Base-by-base conservation (phyloP, 257 asterid species). In the Knoxia roxburghii region DNA sequence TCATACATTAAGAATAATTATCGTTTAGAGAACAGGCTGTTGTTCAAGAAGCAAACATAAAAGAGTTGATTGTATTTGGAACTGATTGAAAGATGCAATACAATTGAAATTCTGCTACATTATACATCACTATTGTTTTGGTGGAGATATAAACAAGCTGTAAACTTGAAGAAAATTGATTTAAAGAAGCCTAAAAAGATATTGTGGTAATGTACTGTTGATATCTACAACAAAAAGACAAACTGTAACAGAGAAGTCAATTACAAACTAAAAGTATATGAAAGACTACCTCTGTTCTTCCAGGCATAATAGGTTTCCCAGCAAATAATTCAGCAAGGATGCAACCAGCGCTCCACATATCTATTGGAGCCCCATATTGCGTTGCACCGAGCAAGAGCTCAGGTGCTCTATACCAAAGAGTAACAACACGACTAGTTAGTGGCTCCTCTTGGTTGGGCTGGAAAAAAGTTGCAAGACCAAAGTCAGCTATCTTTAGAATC, bases 331-430 rank as follows among this genome's bases (percentile, higher is more conserved):
- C 98, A 27, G 97, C 99, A 56, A 93, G 95, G 69, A 93, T 90
- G 79, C 97, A 88, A 7, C 99, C 96, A 3, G 73, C 85, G 51
- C 99, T 93, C 99, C 99, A 93, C 85, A 93, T 70, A 73, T 88
- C 97, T 56, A 90, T 86, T 30, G 94, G 95, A 15, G 75, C 80
- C 71, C 95, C 95, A 55, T 93, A 93, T 14, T 86, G 83, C 14
- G 92, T 93, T 32, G 96, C 82, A 51, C 99, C 99, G 1, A 93
- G 85, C 78, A 93, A 72, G 18, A 93, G 88, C 80, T 93, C 97
- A 5, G 99, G 99, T 39, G 99, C 90, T 76, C 97, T 76, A 70
- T 90, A 93, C 99, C 99, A 93, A 14, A 93, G 89, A 41, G 99
- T 93, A 17, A 90, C 98, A 6, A 92, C 99, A 3, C 95, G 92